Conservation (phyloP, 2,329 filamentous ascomycete genomes). For the Fusarium secorum region DNA sequence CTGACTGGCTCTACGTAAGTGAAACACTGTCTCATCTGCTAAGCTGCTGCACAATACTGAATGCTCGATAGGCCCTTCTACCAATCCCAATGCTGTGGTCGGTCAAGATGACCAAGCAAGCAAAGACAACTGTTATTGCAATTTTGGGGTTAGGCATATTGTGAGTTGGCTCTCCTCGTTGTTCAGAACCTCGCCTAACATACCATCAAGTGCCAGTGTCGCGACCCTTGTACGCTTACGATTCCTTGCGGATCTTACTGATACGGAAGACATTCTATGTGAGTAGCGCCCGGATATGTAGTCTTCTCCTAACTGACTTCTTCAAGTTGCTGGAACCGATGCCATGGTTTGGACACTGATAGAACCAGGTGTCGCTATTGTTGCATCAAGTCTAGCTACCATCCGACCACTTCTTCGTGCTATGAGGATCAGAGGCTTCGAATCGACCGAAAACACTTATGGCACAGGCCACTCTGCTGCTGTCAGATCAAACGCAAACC, state of each 20-base stretch:
- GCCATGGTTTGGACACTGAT: constrained; percentile 66
- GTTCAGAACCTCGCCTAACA: constrained; percentile 13
- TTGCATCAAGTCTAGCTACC: constrained; percentile 62
- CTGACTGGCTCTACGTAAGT: constrained; percentile 62
- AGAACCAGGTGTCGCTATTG: constrained; percentile 63
- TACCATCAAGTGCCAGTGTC: constrained; percentile 55
- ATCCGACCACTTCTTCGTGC: constrained; percentile 62
- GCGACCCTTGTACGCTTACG: constrained; percentile 62
- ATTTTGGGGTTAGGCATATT: constrained; percentile 61
- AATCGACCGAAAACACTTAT: constrained; percentile 49
- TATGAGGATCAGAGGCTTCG: constrained; percentile 58
- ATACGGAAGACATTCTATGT: constrained; percentile 59
- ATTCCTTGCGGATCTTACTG: constrained; percentile 55
- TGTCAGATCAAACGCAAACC: constrained; percentile 37
- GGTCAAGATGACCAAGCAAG: constrained; percentile 61
- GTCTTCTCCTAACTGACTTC: constrained; percentile 20
- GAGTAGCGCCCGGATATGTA: constrained; percentile 13
- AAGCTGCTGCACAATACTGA: constrained; percentile 5
- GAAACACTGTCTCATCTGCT: not conserved
- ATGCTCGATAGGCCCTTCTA: constrained; percentile 52
- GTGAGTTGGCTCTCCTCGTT: constrained; percentile 41
- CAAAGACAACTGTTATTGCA: constrained; percentile 60
- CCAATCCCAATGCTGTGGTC: constrained; percentile 64
- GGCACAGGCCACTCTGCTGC: constrained; percentile 42
- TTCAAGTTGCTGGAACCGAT: constrained; percentile 56